Base-by-base conservation (phyloP, 2,329 filamentous ascomycete species). In the Orbilia quercus region DNA sequence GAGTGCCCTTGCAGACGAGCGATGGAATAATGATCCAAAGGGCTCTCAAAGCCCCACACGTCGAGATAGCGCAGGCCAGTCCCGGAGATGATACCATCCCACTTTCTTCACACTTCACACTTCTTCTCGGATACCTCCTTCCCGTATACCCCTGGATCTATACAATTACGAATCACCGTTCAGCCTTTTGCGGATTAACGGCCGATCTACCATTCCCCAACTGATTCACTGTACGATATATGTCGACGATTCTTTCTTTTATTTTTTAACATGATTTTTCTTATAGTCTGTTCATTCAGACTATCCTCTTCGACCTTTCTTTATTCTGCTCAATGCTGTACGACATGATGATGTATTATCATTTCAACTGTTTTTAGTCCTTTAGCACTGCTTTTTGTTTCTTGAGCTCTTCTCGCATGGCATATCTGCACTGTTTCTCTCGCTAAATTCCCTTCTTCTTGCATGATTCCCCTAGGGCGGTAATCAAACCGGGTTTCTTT, bases 1-100 rank as follows among this genome's bases (percentile, higher is more conserved):
- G 40, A 93, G 89, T 75, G 91, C 91, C 12, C 83, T 98, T 55
- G 90, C 90, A 72, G 93, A 96, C 78, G 91, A 95, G 34, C 53
- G 67, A n/a, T 72, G 67, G 67, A 72, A 72, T 80, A 84, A 82
- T 16, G 50, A 81, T 34, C 86, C 85, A 83, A 82, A 84, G 55
- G 76, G 75, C 28, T 75, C 79, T 40, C 78, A 79, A 51, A 79
- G 77, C 31, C 77, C 79, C 28, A 74, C 80, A 51, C 76, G 72
- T 45, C 74, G 79, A 45, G 69, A 71, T 59, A 76, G 79, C 77
- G 78, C 42, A n/a, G 75, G 78, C 1, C 77, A 80, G 23, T 77
- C 82, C 70, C 60, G 78, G 79, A 63, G 78, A 44, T 71, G 47
- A 80, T 53, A 69, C 78, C 11, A 75, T 12, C 75, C 22, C 18